A percentile compares a stretch with the other conserved stretches of the same genome.
Evolutionary conservation across 2,329 filamentous ascomycete genomes (phyloP).

Genomic region (Monilinia aucupariae): DNA sequence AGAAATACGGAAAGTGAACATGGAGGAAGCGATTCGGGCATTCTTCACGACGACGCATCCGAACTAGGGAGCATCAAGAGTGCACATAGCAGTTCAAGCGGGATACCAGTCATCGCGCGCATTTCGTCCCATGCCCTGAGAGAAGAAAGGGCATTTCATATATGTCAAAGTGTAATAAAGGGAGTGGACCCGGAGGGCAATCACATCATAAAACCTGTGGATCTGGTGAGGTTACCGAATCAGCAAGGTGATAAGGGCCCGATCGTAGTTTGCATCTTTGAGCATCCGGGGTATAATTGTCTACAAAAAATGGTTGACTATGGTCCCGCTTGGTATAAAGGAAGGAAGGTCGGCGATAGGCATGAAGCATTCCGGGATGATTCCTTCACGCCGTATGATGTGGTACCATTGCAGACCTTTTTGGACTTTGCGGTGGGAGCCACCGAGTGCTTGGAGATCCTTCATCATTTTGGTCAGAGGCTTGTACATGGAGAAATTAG

Average conservation of each 20-base stretch:
- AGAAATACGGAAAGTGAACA: slow-evolving; percentile 7
- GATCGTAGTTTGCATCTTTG: slow-evolving; percentile 77
- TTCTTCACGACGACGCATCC: slow-evolving; percentile 15
- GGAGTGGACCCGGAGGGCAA: slow-evolving; percentile 66
- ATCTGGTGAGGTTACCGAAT: slow-evolving; percentile 66
- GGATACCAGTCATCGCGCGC: slow-evolving; percentile 60
- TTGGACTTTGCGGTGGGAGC: slow-evolving; percentile 89
- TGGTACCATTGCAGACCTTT: slow-evolving; percentile 69
- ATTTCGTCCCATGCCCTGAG: slow-evolving; percentile 77
- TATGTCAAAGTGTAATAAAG: slow-evolving; percentile 65
- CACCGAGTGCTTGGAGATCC: slow-evolving; percentile 75
- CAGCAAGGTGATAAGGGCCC: slow-evolving; percentile 62
- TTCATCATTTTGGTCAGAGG: slow-evolving; percentile 76
- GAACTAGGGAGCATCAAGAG: slow-evolving; percentile 28
- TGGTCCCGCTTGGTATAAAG: slow-evolving; percentile 66
- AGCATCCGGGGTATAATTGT: slow-evolving; percentile 69
- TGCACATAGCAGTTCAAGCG: not conserved
- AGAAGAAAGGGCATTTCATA: slow-evolving; percentile 82
- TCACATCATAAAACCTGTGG: slow-evolving; percentile 76
- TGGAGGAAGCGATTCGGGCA: slow-evolving; percentile 26
- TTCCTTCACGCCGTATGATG: slow-evolving; percentile 45
- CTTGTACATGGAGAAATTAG: slow-evolving; percentile 88
- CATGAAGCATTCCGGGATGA: slow-evolving; percentile 32
- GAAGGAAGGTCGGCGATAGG: slow-evolving; percentile 47
- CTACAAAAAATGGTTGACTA: slow-evolving; percentile 67